These are phyloP conservation scores for Plectosphaerella cucumerina DNA, from an alignment of 2,329 filamentous ascomycete genomes.

Conservation along the genomic window DNA sequence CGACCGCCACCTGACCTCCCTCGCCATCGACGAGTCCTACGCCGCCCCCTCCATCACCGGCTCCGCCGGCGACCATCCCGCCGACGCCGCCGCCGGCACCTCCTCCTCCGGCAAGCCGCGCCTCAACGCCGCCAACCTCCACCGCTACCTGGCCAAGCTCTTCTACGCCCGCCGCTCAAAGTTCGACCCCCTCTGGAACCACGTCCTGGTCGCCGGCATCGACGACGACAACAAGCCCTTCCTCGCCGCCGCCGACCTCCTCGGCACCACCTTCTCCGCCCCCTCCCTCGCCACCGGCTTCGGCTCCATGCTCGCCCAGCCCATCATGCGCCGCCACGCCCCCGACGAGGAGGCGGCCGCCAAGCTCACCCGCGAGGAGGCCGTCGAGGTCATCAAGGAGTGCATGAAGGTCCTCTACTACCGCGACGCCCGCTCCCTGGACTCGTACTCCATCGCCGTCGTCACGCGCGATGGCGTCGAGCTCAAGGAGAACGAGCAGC, in stretches of 20 bases:
- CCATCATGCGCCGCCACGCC: constrained; percentile 78
- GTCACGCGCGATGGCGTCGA: constrained; percentile 87
- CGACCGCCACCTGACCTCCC: constrained; percentile 81
- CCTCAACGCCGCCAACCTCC: constrained; percentile 88
- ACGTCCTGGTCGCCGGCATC: constrained; percentile 84
- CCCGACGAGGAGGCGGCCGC: constrained; percentile 78
- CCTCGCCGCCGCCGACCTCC: constrained; percentile 84
- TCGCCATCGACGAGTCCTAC: constrained; percentile 89
- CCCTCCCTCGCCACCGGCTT: constrained; percentile 92
- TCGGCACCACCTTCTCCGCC: constrained; percentile 85
- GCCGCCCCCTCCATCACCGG: constrained; percentile 38
- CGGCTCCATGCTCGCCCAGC: constrained; percentile 87
- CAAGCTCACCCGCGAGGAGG: constrained; percentile 70
- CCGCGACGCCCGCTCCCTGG: constrained; percentile 87
- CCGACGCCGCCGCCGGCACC: constrained; percentile 11
- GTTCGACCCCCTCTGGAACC: constrained; percentile 98
- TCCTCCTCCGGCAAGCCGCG: constrained; percentile 23
- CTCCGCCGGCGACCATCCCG: constrained; percentile 15
- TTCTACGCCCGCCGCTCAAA: constrained; percentile 93
- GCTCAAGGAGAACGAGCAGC: constrained; percentile 75
- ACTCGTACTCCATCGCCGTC: constrained; percentile 86
- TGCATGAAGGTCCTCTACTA: constrained; percentile 99
- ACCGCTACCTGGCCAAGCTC: constrained; percentile 94
- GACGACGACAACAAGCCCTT: constrained; percentile 79
- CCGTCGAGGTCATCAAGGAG: constrained; percentile 77